phyloP scores from a whole-genome alignment of 208 protist genomes.

The Spongospora subterranea region DNA sequence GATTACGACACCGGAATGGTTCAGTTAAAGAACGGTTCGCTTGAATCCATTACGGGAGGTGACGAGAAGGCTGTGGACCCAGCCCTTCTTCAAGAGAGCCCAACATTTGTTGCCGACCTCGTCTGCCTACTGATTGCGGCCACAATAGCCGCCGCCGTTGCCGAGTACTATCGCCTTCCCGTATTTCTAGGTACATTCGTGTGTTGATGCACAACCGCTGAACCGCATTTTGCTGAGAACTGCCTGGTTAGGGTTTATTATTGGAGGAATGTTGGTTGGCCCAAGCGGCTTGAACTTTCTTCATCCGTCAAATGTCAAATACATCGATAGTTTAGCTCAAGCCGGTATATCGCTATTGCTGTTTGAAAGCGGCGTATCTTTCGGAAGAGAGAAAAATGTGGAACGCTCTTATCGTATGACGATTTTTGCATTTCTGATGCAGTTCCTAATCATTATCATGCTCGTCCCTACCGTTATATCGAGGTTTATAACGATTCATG shows the following conservation, averaged over 20 bases:
- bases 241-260: conserved; percentile 5
- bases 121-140: conserved; percentile 31
- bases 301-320: conserved; percentile 36
- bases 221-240: background rate
- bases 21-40: background rate
- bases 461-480: background rate
- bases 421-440: background rate
- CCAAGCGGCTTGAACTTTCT: conserved; percentile 3
- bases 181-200: conserved; percentile 42
- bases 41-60: background rate
- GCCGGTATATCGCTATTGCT: conserved; percentile 28
- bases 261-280: conserved; percentile 47
- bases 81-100: conserved; percentile 24
- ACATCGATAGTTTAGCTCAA: conserved; percentile 52
- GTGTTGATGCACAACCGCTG: conserved; percentile 7
- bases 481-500: background rate
- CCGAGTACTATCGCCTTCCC: conserved; percentile 12
- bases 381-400: background rate
- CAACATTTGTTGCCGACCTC: conserved; percentile 42
- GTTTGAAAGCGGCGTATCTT: conserved; percentile 46
- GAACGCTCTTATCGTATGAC: conserved; percentile 20
- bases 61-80: conserved; percentile 16
- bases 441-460: background rate
- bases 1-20: conserved; percentile 50
- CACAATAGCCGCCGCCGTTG: background rate